These are phyloP conservation scores for Penicillium ucsense DNA, from an alignment of 495 filamentous ascomycete genomes.

Conservation along the genomic window DNA sequence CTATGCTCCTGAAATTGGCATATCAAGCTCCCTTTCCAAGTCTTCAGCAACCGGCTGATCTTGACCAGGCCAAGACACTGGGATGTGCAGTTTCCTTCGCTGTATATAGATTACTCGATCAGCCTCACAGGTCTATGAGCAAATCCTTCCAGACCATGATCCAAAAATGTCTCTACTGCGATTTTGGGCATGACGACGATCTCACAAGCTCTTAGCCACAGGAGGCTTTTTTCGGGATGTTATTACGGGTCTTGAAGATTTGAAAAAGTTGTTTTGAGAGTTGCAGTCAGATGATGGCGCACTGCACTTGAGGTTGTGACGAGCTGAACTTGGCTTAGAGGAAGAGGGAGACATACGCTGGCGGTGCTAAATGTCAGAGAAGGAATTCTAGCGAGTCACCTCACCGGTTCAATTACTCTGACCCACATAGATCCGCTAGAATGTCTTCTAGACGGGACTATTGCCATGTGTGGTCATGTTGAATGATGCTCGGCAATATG, in stretches of 20 bases:
- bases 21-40: not conserved
- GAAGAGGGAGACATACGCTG: no score
- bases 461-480: no score
- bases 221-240: not conserved
- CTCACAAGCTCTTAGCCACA: not conserved
- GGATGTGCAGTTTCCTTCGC: not conserved
- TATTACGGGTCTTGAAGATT: not conserved
- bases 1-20: not conserved
- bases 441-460: no score
- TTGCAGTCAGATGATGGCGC: not conserved
- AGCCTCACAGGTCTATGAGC: not conserved
- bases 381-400: no score
- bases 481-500: no score
- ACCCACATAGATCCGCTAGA: no score
- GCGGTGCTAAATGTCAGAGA: no score
- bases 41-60: not conserved
- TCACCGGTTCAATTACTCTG: no score
- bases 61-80: no score
- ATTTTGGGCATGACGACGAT: constrained; percentile 3
- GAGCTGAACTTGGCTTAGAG: no score
- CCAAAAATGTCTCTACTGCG: constrained; percentile 1
- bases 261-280: not conserved
- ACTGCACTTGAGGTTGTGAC: no score
- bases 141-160: not conserved
- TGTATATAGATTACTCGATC: not conserved